Evolutionary conservation across 2,329 filamentous ascomycete species (phyloP).

Genomic region (Aspergillus fumigatiaffinis): DNA sequence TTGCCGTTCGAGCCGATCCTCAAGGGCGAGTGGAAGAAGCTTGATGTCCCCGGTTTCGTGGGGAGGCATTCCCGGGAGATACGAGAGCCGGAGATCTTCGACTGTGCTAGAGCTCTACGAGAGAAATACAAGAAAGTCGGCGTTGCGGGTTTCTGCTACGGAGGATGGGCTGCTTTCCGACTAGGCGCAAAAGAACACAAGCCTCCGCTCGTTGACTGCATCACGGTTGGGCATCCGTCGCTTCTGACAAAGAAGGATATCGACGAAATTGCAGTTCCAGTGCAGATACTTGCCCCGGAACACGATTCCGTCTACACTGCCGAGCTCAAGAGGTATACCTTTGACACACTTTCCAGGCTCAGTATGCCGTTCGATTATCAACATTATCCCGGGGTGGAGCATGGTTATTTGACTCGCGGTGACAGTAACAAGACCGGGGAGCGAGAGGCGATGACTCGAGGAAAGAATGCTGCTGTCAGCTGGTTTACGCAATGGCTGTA

Average conservation of each 20-base stretch:
- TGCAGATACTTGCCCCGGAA: constrained; percentile 53
- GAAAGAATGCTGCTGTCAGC: constrained; percentile 45
- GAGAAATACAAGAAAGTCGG: constrained; percentile 30
- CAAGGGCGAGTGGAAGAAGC: constrained; percentile 23
- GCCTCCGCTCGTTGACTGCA: constrained; percentile 42
- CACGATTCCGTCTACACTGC: constrained; percentile 40
- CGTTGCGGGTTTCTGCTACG: constrained; percentile 50
- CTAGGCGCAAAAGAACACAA: constrained; percentile 40
- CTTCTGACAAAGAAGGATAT: constrained; percentile 46
- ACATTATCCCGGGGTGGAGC: constrained; percentile 49
- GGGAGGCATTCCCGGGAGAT: constrained; percentile 33
- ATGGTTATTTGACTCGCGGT: constrained; percentile 46
- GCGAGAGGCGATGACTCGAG: constrained; percentile 45
- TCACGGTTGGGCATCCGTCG: constrained; percentile 45
- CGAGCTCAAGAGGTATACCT: constrained; percentile 46
- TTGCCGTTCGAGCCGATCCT: constrained; percentile 26
- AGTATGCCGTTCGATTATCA: constrained; percentile 48
- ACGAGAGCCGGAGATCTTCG: constrained; percentile 38
- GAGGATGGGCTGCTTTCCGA: constrained; percentile 50
- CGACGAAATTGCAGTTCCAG: constrained; percentile 43
- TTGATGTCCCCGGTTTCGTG: constrained; percentile 41
- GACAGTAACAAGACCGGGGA: constrained; percentile 38
- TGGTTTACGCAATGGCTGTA: constrained; percentile 39
- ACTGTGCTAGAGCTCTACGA: constrained; percentile 34
- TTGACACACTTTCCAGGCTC: constrained; percentile 36